Base-by-base conservation (phyloP, 1,284 basidiomycete species). In the Heliocybe sulcata region DNA sequence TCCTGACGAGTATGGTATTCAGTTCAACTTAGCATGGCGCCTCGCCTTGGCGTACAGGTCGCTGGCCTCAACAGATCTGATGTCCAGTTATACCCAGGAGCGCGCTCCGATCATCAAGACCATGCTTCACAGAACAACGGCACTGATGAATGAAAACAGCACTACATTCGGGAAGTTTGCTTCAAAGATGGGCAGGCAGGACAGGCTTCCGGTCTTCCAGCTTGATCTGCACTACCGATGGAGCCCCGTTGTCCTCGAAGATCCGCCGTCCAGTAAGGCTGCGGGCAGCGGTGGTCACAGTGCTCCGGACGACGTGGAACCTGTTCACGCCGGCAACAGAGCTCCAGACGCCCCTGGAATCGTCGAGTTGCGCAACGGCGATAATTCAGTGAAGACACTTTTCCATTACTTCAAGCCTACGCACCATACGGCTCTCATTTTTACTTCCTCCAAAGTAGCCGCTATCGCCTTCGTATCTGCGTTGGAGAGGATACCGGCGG, bases 21-120 rank as follows among this genome's bases (percentile, higher is more conserved):
- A 60, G 58, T 59, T 53, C 14, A 60, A 61, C 35, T 57, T 71
- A 20, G 62, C 60, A n/a, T 70, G 68, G 68, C 70, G 70, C 59
- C 60, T 71, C 53, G 64, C 66, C 20, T 56, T 67, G 19, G 65
- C 65, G 22, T 57, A 67, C 35, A 65, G 64, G 23, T 60, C 61
- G 22, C 58, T 63, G n/a, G 64, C 66, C 2, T 47, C 61, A 1
- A 58, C 60, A 6, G 59, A 58, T 10, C 59, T 72, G 12, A 63
- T 72, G 26, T 57, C 59, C 14, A 63, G 63, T 9, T 70, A 69
- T 60, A 58, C 65, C 56, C 65, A 57, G 55, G 71, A 69, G 62
- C 68, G 64, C 22, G 53, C 60, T 4, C 59, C 59, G 9, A 61
- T 63, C 35, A 60, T 63, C 51, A 61, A 66, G 1, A 54, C 62